These are phyloP conservation scores for Closterium sp. DNA, from an alignment of 139 green algal species.

Conservation along the genomic window DNA sequence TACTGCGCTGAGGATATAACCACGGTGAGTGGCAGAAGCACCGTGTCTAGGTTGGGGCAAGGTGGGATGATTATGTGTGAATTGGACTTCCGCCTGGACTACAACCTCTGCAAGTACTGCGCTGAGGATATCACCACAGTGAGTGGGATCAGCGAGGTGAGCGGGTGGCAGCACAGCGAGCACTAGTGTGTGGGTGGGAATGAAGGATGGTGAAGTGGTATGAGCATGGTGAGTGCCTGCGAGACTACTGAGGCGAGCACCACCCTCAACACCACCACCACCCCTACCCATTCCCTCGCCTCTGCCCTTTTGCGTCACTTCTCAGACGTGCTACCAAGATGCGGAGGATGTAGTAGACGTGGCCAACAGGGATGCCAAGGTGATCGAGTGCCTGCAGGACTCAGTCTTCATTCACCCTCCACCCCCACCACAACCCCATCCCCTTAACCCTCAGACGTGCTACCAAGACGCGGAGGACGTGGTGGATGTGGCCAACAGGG, in stretches of 20 bases:
- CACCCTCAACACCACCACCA: too few species aligned
- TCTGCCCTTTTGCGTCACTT: not conserved
- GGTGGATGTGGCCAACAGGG: constrained; percentile 2
- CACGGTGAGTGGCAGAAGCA: not conserved
- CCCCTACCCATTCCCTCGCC: not conserved
- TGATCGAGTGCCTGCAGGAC: constrained; percentile 44
- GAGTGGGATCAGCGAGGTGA: too few species aligned
- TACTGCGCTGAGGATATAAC: constrained; percentile 57
- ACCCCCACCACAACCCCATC: too few species aligned
- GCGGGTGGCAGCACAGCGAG: too few species aligned
- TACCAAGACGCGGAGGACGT: not conserved
- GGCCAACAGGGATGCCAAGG: constrained; percentile 16
- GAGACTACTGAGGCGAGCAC: too few species aligned
- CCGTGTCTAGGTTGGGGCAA: not conserved
- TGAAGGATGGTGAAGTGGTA: too few species aligned
- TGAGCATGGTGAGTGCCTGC: too few species aligned
- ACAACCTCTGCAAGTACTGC: constrained; percentile 20
- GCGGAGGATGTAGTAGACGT: too few species aligned
- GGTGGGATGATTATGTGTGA: not conserved
- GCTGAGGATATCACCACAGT: constrained; percentile 53
- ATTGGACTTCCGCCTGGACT: constrained; percentile 47
- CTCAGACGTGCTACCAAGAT: not conserved
- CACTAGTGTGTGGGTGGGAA: too few species aligned
- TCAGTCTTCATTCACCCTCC: not conserved
- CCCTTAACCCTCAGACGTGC: not conserved